phyloP scores from a whole-genome alignment of 2,329 filamentous ascomycete genomes.

The Cadophora sp. region DNA sequence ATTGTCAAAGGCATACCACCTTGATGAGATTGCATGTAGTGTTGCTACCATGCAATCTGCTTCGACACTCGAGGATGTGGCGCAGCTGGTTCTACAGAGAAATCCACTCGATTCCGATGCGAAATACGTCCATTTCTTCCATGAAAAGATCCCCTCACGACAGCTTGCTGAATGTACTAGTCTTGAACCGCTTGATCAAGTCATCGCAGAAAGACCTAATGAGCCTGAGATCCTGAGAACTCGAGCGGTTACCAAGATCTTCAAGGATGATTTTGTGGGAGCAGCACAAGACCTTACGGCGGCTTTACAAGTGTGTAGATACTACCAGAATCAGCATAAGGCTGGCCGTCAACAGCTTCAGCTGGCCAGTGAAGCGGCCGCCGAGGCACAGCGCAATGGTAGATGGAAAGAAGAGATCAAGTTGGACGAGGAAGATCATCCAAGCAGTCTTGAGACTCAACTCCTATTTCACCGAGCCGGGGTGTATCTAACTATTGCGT shows the following conservation, averaged over 20 bases:
- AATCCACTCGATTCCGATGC: constrained; percentile 73
- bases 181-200: constrained; percentile 68
- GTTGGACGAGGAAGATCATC: constrained; percentile 69
- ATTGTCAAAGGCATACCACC: constrained; percentile 76
- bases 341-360: constrained; percentile 54
- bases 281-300: constrained; percentile 74
- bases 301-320: constrained; percentile 59
- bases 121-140: constrained; percentile 91
- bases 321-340: constrained; percentile 43
- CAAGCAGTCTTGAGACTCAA: constrained; percentile 76
- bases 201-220: constrained; percentile 67
- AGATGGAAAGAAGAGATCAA: constrained; percentile 56
- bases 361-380: constrained; percentile 49
- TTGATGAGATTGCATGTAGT: constrained; percentile 84
- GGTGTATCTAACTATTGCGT: constrained; percentile 75
- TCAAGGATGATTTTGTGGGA: constrained; percentile 76
- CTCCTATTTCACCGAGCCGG: constrained; percentile 78
- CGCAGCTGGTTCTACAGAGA: constrained; percentile 73
- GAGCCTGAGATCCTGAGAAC: constrained; percentile 75
- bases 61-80: constrained; percentile 78
- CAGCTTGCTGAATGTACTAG: constrained; percentile 76
- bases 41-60: constrained; percentile 85
- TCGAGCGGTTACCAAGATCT: constrained; percentile 74
- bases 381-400: constrained; percentile 43
- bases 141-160: constrained; percentile 83